Evolutionary conservation across 352 stramenopile species (phyloP), one percentile per base, ranked within the genome.

Genomic region (Pythium graminicola): DNA sequence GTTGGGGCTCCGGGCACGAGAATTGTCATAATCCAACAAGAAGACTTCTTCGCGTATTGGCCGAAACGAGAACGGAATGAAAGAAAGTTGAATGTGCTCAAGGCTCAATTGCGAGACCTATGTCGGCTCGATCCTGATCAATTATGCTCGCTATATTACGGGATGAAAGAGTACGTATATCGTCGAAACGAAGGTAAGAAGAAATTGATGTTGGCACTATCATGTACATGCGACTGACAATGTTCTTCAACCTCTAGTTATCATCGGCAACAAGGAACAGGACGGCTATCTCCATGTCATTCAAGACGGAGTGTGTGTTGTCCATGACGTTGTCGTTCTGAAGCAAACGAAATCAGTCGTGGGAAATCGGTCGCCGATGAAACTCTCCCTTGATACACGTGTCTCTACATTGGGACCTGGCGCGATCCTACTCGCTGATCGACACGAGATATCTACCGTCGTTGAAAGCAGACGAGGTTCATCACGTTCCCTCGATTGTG

Each of bases 91-190:
- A 23, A 10, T 11, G 27, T 70, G 23, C 42, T 83, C 11, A 70
- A 67, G 17, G 53, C 14, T 14, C 52, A 67, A n/a, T 64, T 83
- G 5, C 35, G 60, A 26, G 57, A 64, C 2, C 24, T 70, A 2
- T 67, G 61, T 44, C 55, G 50, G n/a, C 60, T 83, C 0, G 70
- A 80, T 16, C 24, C 44, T 2, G 67, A 76, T 17, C 62, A 76
- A 44, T 17, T 76, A 16, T 78, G 67, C 36, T 70, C 70, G 3
- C 48, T 81, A 2, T 83, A 81, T 38, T 72, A 83, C 43, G 59
- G 64, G 3, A 53, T 57, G 45, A 48, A 60, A 19, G 60, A 76
- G 23, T 43, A 41, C 38, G 40, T 49, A 5, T 83, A 76, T 43
- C 60, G 62, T 20, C 62, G 69, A 2, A 72, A 72, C 16, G 67